phyloP scores from a whole-genome alignment of 768 basidiomycete species.

The Naganishia kalamii region DNA sequence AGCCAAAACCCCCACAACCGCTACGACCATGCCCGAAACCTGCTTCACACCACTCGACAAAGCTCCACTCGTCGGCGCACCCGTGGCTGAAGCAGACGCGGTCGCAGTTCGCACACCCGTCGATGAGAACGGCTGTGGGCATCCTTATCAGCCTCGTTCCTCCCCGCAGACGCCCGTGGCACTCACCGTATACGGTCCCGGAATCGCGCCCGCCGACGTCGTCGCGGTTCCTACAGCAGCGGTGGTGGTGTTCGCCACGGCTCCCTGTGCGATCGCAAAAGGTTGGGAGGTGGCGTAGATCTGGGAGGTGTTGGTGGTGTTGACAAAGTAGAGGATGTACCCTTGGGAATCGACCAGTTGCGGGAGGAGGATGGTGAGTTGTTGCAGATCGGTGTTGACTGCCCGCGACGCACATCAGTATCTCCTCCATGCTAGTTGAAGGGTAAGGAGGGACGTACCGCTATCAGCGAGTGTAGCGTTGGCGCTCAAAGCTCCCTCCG shows the following conservation, averaged over 20 bases:
- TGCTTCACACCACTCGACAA: too few relatives aligned
- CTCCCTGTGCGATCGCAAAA: slow-evolving; percentile 54
- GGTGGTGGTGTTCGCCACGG: not conserved
- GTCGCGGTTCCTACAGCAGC: not conserved
- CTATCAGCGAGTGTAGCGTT: slow-evolving; percentile 18
- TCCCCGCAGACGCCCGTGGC: too few relatives aligned
- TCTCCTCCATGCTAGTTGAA: not conserved
- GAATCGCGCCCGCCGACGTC: not conserved
- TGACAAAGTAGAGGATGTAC: slow-evolving; percentile 48
- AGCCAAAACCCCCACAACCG: too few relatives aligned
- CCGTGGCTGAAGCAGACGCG: not conserved
- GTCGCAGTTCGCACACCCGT: not conserved
- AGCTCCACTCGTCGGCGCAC: not conserved
- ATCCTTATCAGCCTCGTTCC: too few relatives aligned
- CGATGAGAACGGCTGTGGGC: not conserved
- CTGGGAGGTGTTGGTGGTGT: slow-evolving; percentile 49
- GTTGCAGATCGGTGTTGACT: slow-evolving; percentile 15
- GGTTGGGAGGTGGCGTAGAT: slow-evolving; percentile 55
- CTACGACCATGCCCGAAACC: too few relatives aligned
- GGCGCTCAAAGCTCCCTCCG: not conserved
- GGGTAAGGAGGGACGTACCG: not conserved
- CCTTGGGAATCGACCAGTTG: slow-evolving; percentile 13
- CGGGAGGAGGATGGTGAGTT: slow-evolving; percentile 13
- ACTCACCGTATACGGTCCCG: slow-evolving; percentile 14
- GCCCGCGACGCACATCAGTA: not conserved